Percentiles rank a stretch among this genome's conserved stretches.
Conservation (phyloP, 2,329 filamentous ascomycete genomes). For the Aspergillus sp. region DNA sequence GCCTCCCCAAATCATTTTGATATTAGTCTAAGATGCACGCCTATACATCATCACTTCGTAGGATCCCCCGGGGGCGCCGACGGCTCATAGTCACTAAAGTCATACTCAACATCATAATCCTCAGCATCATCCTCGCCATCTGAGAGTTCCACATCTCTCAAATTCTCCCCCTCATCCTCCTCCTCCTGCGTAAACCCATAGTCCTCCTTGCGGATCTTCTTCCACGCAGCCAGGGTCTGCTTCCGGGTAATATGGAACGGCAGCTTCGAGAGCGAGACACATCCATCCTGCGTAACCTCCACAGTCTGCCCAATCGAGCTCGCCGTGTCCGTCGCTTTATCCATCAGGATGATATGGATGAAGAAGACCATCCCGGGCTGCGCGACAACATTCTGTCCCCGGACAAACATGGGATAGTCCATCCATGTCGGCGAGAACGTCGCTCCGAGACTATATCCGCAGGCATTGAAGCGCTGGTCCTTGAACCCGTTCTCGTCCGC, state of each 20-base stretch:
- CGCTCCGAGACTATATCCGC: constrained; percentile 31
- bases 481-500: constrained; percentile 32
- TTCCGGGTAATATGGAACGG: constrained; percentile 33
- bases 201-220: constrained; percentile 34
- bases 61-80: constrained; percentile 13
- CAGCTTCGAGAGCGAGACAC: constrained; percentile 33
- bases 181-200: constrained; percentile 33
- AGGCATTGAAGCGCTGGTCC: constrained; percentile 31
- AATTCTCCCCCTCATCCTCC: constrained; percentile 34
- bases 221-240: constrained; percentile 36
- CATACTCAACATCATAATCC: constrained; percentile 37
- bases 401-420: constrained; percentile 24
- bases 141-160: constrained; percentile 33
- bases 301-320: constrained; percentile 32
- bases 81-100: constrained; percentile 32
- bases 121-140: constrained; percentile 34
- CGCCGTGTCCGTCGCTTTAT: constrained; percentile 35
- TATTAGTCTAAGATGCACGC: no score
- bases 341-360: constrained; percentile 38
- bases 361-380: constrained; percentile 35
- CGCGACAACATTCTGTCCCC: constrained; percentile 21
- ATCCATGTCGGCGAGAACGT: constrained; percentile 28
- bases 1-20: no score
- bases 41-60: neutral
- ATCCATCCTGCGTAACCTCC: constrained; percentile 31